Percentiles rank a stretch among this genome's conserved stretches.
Evolutionary conservation across 345 rosid genomes (phyloP).

Genomic region (Durio zibethinus): DNA sequence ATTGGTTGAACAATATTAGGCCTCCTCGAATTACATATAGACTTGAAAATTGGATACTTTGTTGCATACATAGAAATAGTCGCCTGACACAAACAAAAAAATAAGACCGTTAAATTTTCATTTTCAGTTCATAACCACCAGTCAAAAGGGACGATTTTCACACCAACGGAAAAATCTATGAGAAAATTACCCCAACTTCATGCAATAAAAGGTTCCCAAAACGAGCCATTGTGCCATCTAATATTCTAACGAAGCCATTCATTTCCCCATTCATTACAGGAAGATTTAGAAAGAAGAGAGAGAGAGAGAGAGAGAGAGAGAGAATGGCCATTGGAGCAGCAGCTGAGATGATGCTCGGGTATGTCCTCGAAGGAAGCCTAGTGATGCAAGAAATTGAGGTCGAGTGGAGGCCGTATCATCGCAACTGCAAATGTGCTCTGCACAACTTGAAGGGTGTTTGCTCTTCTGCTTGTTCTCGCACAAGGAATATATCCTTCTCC

Average conservation of each 20-base stretch:
- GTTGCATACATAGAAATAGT: background rate
- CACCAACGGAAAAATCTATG: background rate
- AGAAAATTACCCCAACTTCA: background rate
- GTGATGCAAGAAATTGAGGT: slow-evolving; percentile 16
- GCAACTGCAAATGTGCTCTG: slow-evolving; percentile 30
- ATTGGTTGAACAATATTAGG: background rate
- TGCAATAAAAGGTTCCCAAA: background rate
- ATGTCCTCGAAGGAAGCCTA: slow-evolving; percentile 22
- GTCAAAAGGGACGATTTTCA: background rate
- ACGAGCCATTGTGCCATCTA: no score
- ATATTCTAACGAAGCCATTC: no score
- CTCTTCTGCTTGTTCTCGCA: background rate
- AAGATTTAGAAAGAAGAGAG: background rate
- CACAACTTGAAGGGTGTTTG: slow-evolving; percentile 20
- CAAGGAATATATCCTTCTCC: slow-evolving; percentile 1
- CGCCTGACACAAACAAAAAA: background rate
- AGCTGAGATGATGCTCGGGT: slow-evolving; percentile 14
- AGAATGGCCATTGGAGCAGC: slow-evolving; percentile 17
- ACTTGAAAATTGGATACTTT: background rate
- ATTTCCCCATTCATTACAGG: no score
- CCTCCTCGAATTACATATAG: background rate
- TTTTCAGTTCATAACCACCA: background rate
- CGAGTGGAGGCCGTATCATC: slow-evolving; percentile 28
- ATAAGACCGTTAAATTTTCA: background rate
- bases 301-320: background rate